A percentile compares a stretch with the other conserved stretches of the same genome.
phyloP scores from a whole-genome alignment of 1,139 yeast genomes.

The Barnettozyma hawaiiensis region DNA sequence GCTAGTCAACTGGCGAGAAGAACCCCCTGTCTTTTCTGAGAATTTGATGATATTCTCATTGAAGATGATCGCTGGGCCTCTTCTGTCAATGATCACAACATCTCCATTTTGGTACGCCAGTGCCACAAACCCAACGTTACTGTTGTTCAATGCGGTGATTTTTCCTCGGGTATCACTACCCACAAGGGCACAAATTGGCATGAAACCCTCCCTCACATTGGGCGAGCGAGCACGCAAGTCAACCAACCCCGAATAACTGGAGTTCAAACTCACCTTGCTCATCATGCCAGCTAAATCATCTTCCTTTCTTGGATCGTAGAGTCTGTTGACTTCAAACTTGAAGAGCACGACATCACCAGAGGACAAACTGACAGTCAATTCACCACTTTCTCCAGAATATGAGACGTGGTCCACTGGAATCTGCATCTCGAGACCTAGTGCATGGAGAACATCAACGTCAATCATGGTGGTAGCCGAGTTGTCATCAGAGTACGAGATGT shows the following conservation, averaged over 20 bases:
- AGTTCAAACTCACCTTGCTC: conserved; percentile 28
- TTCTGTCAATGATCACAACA: conserved; percentile 67
- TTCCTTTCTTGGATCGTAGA: conserved; percentile 30
- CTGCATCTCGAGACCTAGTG: conserved; percentile 5
- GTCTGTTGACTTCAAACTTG: conserved; percentile 57
- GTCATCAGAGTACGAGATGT: conserved; percentile 72
- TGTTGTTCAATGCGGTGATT: conserved; percentile 59
- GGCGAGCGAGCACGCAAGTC: conserved; percentile 36
- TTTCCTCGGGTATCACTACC: conserved; percentile 33
- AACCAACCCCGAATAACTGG: conserved; percentile 28
- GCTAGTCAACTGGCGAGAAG: conserved; percentile 43
- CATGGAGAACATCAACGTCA: conserved; percentile 44
- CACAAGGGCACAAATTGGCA: conserved; percentile 59
- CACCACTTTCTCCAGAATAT: conserved; percentile 73
- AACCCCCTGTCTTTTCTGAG: conserved; percentile 21
- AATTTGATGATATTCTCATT: conserved; percentile 37
- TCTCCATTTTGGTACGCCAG: conserved; percentile 76
- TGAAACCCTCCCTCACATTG: conserved; percentile 53
- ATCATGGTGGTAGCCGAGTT: conserved; percentile 57
- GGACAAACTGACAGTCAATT: conserved; percentile 61
- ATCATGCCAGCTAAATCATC: conserved; percentile 27
- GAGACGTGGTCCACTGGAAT: conserved; percentile 49
- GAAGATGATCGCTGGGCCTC: conserved; percentile 79
- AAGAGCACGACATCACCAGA: conserved; percentile 75
- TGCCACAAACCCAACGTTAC: conserved; percentile 82